Base-by-base conservation (phyloP, 306 rosid genomes). In the Fragaria nilgerrensis region DNA sequence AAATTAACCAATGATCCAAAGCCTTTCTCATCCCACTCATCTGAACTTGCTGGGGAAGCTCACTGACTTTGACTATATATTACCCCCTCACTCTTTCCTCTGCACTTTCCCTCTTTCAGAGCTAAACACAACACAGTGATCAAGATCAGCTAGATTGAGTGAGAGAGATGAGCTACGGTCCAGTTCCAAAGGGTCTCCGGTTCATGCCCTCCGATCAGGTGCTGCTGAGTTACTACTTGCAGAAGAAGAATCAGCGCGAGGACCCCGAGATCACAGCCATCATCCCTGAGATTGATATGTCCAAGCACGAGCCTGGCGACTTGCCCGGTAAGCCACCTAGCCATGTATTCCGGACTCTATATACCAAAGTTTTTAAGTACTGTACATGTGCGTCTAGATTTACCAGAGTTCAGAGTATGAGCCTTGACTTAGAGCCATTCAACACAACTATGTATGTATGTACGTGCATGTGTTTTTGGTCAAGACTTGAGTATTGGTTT, bases 121-220 rank as follows among this genome's bases (percentile, higher is more conserved):
- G 29, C 65, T 22, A 4, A 61, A 2, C 55, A 61, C 25, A 23
- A 59, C 34, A 61, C 19, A 11, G 11, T 5, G 19, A 55, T 55
- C 62, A 55, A 20, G 23, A 20, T 55, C 62, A 55, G 62, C 61
- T 53, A 19, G 0, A 23, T 10, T 11, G 17, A 29, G 41, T 12
- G 37, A 61, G 39, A 59, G 69, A 78, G 80, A 55, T 22, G 66
- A 14, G 9, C 66, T 25, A 0, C 67, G 17, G 20, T 9, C 4
- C 0, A 23, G 0, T 78, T 48, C 87, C 86, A 14, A 83, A 71
- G 0, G 93, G 90, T 55, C 85, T 39, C 81, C 72, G 90, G 41
- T 92, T 92, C 75, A 70, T 48, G 3, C 97, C 97, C 12, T 87
- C 89, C 0, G 97, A 92, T 29, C 88, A 78, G 43, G 92, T 85